Evolutionary conservation across 73 alveolate species (phyloP), one percentile per base, ranked within the genome.

Genomic region (Paramecium sonneborni): DNA sequence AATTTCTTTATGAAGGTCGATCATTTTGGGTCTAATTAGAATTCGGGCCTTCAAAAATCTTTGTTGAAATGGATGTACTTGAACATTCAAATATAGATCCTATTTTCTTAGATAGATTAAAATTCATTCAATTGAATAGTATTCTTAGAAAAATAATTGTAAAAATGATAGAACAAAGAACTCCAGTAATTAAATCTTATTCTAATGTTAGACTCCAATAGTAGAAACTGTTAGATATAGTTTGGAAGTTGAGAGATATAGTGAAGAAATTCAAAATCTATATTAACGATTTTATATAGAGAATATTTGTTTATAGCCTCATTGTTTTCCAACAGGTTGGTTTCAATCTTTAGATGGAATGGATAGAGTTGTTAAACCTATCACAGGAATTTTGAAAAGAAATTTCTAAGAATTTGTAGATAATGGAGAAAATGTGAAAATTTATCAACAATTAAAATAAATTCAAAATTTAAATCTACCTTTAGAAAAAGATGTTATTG

Each of bases 101-200:
- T 6, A 21, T 74, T 0, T 74, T 35, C 12, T 10, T 32, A 14
- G 87, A 74, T 74, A 35, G 37, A n/a, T 11, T 74, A n/a, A 24
- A 74, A 32, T 74, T 74, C 24, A 21, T 74, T 6, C 3, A 74
- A 74, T 74, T 74, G 20, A 74, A 74, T 74, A 8, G 23, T 5
- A 43, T 38, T 30, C 46, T 74, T 11, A 74, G 58, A 74, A 74
- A 74, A n/a, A 74, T 74, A 30, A 28, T 32, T 30, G 20, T 74
- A 32, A 74, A 35, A 15, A 74, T 74, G 12, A 74, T 74, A 2
- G 87, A 74, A 74, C 15, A 74, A n/a, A 74, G 87, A 74, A 74
- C 62, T 1, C 84, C 84, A 67, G 44, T 67, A 48, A 48, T 48
- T 12, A 12, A n/a, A n/a, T 15, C 18, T 5, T 52, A 52, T 52